These are phyloP conservation scores for Talaromyces sp. DNA, from an alignment of 2,329 filamentous ascomycete genomes.

Conservation along the genomic window DNA sequence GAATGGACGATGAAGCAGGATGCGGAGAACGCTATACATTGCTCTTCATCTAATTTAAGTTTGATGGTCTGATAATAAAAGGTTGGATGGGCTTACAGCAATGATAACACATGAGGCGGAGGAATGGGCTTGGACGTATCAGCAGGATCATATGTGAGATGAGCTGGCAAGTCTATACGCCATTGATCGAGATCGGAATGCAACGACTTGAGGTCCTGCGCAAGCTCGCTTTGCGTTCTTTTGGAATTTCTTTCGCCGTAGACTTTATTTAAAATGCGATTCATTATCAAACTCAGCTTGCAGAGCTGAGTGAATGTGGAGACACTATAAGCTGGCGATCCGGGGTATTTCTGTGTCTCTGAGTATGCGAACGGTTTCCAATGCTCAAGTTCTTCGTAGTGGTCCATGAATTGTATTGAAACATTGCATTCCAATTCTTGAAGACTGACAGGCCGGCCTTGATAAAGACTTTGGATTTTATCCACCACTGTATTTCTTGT, in stretches of 20 bases:
- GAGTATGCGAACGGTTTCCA: conserved; percentile 49
- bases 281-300: conserved; percentile 48
- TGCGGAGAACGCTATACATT: conserved; percentile 52
- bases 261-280: conserved; percentile 46
- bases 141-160: conserved; percentile 40
- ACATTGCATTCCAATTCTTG: conserved; percentile 48
- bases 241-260: conserved; percentile 46
- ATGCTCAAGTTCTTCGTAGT: conserved; percentile 54
- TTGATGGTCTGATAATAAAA: neutral
- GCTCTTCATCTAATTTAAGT: conserved; percentile 25
- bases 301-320: conserved; percentile 37
- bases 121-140: conserved; percentile 30
- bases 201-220: conserved; percentile 36
- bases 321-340: conserved; percentile 33
- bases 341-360: conserved; percentile 29
- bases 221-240: conserved; percentile 31
- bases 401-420: conserved; percentile 38
- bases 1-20: conserved; percentile 55
- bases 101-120: conserved; percentile 46
- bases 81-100: conserved; percentile 26
- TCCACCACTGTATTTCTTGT: conserved; percentile 33
- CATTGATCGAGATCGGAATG: conserved; percentile 45
- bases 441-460: conserved; percentile 48
- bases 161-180: conserved; percentile 41
- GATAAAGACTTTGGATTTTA: conserved; percentile 55